Conservation (phyloP, 345 rosid species). For the Heritiera littoralis region DNA sequence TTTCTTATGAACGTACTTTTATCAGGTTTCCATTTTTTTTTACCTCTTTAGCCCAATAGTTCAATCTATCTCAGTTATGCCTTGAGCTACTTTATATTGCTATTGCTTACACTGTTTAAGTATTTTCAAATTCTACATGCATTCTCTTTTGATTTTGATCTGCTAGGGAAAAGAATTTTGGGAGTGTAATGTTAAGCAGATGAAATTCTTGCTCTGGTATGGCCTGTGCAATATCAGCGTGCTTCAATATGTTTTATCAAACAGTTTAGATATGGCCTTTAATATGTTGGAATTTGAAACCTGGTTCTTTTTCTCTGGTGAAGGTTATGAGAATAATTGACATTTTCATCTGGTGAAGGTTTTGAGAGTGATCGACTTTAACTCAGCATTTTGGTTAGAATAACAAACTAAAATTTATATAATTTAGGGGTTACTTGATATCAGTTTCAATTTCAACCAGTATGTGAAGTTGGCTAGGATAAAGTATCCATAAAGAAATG, state of each 20-base stretch:
- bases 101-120: not conserved
- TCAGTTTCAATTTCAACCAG: not conserved
- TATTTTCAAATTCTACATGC: not conserved
- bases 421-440: not conserved
- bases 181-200: not conserved
- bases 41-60: not conserved
- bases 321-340: not conserved
- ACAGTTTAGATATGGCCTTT: not conserved
- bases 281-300: not conserved
- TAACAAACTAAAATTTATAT: not conserved
- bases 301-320: constrained; percentile 5
- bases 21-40: not conserved
- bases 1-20: not conserved
- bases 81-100: not conserved
- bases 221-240: not conserved
- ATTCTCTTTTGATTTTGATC: not conserved
- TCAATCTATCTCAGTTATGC: not conserved
- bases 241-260: not conserved
- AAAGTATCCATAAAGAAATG: not conserved
- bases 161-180: not conserved
- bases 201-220: not conserved
- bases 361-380: too few species aligned
- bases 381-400: not conserved
- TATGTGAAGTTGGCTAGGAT: not conserved
- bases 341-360: not conserved